These are phyloP conservation scores for Bolboschoenoplectus hybrid DNA, from an alignment of 202 grass and related monocot genomes.

Conservation along the genomic window DNA sequence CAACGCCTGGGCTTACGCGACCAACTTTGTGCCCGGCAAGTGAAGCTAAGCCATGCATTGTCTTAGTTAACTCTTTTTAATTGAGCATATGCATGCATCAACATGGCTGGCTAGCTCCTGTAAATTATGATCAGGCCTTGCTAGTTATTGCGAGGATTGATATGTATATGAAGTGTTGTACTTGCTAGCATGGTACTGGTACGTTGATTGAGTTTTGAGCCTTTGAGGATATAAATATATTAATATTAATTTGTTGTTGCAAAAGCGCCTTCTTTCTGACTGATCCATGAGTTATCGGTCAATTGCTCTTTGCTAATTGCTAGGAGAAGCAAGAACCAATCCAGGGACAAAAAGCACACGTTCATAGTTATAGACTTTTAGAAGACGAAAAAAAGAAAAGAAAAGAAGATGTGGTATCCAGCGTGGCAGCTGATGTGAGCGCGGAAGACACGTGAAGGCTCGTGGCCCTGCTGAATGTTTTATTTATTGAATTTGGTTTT, in stretches of 20 bases:
- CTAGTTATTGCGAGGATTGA: background rate
- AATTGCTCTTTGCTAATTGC: no score
- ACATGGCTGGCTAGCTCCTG: background rate
- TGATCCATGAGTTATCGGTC: no score
- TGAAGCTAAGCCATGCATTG: slow-evolving; percentile 11
- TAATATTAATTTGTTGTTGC: no score
- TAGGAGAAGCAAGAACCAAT: no score
- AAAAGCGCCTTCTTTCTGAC: no score
- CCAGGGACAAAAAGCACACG: no score
- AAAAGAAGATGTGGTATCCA: background rate
- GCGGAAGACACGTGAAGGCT: slow-evolving; percentile 9
- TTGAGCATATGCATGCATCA: background rate
- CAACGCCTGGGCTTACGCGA: slow-evolving; percentile 44
- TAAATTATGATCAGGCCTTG: slow-evolving; percentile 13
- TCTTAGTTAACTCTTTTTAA: background rate
- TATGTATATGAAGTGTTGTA: slow-evolving; percentile 1
- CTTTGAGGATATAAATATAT: no score
- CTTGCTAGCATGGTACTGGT: background rate
- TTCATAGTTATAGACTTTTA: no score
- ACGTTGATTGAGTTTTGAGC: no score
- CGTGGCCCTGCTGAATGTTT: background rate
- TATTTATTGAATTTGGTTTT: background rate
- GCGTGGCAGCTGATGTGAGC: slow-evolving; percentile 27
- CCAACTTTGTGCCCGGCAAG: slow-evolving; percentile 78
- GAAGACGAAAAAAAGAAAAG: background rate